Evolutionary conservation across 805 yeast genomes (phyloP).

Genomic region (Starmera dryadoides): DNA sequence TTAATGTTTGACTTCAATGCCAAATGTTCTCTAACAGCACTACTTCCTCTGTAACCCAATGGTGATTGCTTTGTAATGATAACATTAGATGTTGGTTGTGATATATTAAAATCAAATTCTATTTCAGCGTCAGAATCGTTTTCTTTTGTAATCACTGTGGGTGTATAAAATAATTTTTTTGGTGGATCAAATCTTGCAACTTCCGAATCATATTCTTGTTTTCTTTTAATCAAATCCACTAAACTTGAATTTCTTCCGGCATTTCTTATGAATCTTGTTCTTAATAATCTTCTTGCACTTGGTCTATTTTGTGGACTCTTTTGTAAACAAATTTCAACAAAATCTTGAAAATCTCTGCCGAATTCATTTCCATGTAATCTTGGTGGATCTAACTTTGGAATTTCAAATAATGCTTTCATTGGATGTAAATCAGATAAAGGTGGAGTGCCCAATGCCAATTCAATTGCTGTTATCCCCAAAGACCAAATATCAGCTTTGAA

Average conservation of each 20-base stretch:
- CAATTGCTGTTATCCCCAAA: slow-evolving; percentile 87
- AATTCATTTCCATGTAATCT: slow-evolving; percentile 80
- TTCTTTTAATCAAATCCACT: slow-evolving; percentile 34
- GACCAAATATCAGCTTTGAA: slow-evolving; percentile 97
- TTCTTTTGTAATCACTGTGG: slow-evolving; percentile 19
- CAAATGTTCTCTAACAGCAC: slow-evolving; percentile 1
- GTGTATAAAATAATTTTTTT: slow-evolving; percentile 21
- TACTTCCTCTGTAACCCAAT: slow-evolving; percentile 5
- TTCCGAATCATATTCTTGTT: slow-evolving; percentile 31
- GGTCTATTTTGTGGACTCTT: slow-evolving; percentile 67
- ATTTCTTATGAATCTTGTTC: slow-evolving; percentile 43
- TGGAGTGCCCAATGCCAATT: slow-evolving; percentile 95
- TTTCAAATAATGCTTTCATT: slow-evolving; percentile 30
- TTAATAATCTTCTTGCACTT: slow-evolving; percentile 50
- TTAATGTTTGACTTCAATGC: slow-evolving; percentile 6
- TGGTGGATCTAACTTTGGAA: slow-evolving; percentile 73
- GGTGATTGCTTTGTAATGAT: slow-evolving; percentile 14
- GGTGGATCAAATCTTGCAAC: slow-evolving; percentile 2
- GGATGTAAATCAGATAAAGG: slow-evolving; percentile 73
- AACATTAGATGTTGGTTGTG: slow-evolving; percentile 9
- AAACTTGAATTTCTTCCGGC: slow-evolving; percentile 30
- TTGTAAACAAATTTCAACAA: slow-evolving; percentile 61
- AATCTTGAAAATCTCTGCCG: slow-evolving; percentile 57
- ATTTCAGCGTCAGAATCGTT: slow-evolving; percentile 3
- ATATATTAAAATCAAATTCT: slow-evolving; percentile 16